Conservation (phyloP, 768 basidiomycete genomes). For the Pleurotus giganteus region DNA sequence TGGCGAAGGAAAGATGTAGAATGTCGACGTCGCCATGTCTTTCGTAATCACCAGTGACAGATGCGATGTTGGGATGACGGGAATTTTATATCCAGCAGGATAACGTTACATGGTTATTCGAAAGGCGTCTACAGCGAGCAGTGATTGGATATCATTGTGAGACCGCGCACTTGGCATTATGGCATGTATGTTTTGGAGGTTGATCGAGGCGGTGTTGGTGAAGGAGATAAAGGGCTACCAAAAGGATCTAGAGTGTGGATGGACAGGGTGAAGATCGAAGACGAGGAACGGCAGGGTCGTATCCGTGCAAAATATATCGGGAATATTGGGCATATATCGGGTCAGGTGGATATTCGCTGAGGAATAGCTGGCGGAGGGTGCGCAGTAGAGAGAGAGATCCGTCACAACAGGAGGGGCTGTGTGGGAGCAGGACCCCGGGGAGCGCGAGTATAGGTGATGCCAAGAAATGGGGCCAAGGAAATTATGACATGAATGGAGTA, state of each 20-base stretch:
- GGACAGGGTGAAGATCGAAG: background rate
- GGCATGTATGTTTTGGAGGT: no score
- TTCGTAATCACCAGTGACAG: no score
- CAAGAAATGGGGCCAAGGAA: constrained; percentile 6
- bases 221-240: no score
- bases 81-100: no score
- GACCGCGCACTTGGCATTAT: no score
- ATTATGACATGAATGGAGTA: background rate
- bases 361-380: background rate
- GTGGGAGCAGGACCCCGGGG: constrained; percentile 7
- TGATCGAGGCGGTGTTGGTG: no score
- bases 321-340: background rate
- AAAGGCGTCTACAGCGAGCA: no score
- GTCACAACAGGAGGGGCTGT: background rate
- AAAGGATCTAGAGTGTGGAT: no score
- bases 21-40: background rate
- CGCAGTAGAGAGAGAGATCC: constrained; percentile 2
- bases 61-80: no score
- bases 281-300: background rate
- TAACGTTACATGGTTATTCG: no score
- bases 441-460: constrained; percentile 5
- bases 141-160: no score
- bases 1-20: background rate
- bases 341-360: background rate
- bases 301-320: background rate